Conservation (phyloP, 2,329 filamentous ascomycete species). For the Pyrenophora seminiperda region DNA sequence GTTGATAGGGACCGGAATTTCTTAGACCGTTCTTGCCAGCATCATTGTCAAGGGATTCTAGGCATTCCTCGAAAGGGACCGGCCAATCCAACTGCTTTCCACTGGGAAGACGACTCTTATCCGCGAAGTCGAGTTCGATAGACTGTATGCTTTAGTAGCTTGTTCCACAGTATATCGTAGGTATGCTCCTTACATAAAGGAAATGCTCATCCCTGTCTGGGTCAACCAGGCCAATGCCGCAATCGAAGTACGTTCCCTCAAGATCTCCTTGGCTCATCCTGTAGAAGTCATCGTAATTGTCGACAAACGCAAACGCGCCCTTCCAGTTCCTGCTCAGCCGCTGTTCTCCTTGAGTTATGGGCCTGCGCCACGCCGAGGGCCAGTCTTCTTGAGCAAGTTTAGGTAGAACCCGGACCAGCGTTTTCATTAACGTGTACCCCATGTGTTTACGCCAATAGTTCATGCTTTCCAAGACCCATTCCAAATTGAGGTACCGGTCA, state of each 20-base stretch:
- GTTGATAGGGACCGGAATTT: slow-evolving; percentile 13
- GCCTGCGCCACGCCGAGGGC: slow-evolving; percentile 52
- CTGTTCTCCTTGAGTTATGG: slow-evolving; percentile 42
- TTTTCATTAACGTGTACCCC: slow-evolving; percentile 44
- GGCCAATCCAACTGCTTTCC: slow-evolving; percentile 43
- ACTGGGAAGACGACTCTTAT: slow-evolving; percentile 11
- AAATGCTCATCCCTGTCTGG: slow-evolving; percentile 37
- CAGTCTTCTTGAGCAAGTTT: slow-evolving; percentile 45
- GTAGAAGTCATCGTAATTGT: slow-evolving; percentile 23
- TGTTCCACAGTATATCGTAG: not conserved
- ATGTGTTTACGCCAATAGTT: slow-evolving; percentile 62
- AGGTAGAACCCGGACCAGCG: slow-evolving; percentile 46
- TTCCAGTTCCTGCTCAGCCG: slow-evolving; percentile 56
- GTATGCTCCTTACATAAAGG: slow-evolving; percentile 31
- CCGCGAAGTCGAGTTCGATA: slow-evolving; percentile 41
- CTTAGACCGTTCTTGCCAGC: slow-evolving; percentile 7
- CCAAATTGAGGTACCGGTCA: slow-evolving; percentile 49
- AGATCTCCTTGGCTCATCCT: slow-evolving; percentile 31
- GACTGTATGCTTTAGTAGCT: slow-evolving; percentile 33
- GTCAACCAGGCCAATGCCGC: too few relatives aligned
- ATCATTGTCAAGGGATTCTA: slow-evolving; percentile 43
- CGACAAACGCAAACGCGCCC: slow-evolving; percentile 55
- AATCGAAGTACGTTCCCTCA: slow-evolving; percentile 35
- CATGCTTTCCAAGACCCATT: slow-evolving; percentile 54
- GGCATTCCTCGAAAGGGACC: slow-evolving; percentile 47